Percentiles rank a stretch among this genome's conserved stretches.
These are phyloP conservation scores for Cladosporium sp. DNA, from an alignment of 2,329 filamentous ascomycete genomes.

Conservation along the genomic window DNA sequence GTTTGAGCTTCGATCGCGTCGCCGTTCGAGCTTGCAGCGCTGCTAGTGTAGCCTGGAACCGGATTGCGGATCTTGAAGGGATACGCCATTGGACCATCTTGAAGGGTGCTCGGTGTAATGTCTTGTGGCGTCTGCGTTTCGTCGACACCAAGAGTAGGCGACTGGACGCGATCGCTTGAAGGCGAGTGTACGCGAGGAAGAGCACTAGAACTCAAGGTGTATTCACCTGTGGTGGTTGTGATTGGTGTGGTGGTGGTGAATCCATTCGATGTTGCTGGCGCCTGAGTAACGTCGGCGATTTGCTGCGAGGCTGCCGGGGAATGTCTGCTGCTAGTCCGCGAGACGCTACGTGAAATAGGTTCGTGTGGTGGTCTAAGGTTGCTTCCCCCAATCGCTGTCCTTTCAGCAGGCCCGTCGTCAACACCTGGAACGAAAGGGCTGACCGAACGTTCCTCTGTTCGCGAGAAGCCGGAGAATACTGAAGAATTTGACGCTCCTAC, in stretches of 20 bases:
- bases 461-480: background rate
- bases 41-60: constrained; percentile 15
- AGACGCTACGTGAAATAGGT: constrained; percentile 3
- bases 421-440: constrained; percentile 1
- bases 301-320: constrained; percentile 2
- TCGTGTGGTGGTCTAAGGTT: background rate
- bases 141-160: constrained; percentile 21
- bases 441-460: constrained; percentile 4
- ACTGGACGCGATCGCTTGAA: background rate
- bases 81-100: constrained; percentile 66
- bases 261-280: background rate
- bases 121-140: constrained; percentile 57
- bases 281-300: background rate
- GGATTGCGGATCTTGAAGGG: constrained; percentile 66
- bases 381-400: background rate
- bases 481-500: background rate
- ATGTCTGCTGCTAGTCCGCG: constrained; percentile 4
- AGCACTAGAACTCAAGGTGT: background rate
- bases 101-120: constrained; percentile 44
- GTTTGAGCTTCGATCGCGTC: constrained; percentile 26
- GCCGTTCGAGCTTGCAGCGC: constrained; percentile 30
- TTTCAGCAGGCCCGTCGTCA: background rate
- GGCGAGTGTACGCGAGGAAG: constrained; percentile 3
- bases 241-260: background rate
- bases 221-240: background rate